Evolutionary conservation across 352 stramenopile species (phyloP).

Genomic region (Phytophthora idaei): DNA sequence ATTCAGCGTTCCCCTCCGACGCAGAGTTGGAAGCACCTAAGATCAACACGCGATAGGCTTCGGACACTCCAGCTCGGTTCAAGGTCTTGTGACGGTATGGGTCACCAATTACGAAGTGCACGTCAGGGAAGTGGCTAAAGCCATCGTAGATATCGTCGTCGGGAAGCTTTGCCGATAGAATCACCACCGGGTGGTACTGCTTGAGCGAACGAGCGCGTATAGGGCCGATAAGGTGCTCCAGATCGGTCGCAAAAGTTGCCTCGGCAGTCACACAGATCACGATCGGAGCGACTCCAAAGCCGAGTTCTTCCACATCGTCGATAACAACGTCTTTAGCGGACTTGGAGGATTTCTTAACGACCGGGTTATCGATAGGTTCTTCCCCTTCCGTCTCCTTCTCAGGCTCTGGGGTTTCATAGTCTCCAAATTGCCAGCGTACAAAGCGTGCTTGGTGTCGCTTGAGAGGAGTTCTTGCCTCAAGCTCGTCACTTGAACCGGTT

Average conservation of each 20-base stretch:
- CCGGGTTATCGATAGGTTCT: slow-evolving; percentile 17
- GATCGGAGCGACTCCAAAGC: slow-evolving; percentile 60
- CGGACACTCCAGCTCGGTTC: slow-evolving; percentile 65
- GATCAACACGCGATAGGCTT: slow-evolving; percentile 74
- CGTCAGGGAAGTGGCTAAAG: slow-evolving; percentile 72
- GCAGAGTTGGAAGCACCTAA: slow-evolving; percentile 66
- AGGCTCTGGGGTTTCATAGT: slow-evolving; percentile 34
- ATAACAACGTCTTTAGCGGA: slow-evolving; percentile 57
- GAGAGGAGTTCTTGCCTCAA: slow-evolving; percentile 13
- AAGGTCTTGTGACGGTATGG: slow-evolving; percentile 64
- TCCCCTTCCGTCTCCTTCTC: slow-evolving; percentile 32
- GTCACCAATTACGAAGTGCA: slow-evolving; percentile 76
- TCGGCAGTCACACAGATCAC: slow-evolving; percentile 72
- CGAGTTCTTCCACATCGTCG: slow-evolving; percentile 53
- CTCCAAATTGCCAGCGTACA: slow-evolving; percentile 32
- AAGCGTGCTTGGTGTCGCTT: slow-evolving; percentile 39
- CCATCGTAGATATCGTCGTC: slow-evolving; percentile 63
- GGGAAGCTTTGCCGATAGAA: slow-evolving; percentile 64
- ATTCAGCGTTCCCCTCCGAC: slow-evolving; percentile 64
- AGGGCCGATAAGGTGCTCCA: slow-evolving; percentile 81
- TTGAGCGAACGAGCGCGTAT: slow-evolving; percentile 73
- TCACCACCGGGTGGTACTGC: slow-evolving; percentile 72
- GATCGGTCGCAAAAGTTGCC: slow-evolving; percentile 65
- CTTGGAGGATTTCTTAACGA: slow-evolving; percentile 15
- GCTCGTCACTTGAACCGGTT: slow-evolving; percentile 25